phyloP scores from a whole-genome alignment of 2,329 filamentous ascomycete species.

The Zymoseptoria crescenta region DNA sequence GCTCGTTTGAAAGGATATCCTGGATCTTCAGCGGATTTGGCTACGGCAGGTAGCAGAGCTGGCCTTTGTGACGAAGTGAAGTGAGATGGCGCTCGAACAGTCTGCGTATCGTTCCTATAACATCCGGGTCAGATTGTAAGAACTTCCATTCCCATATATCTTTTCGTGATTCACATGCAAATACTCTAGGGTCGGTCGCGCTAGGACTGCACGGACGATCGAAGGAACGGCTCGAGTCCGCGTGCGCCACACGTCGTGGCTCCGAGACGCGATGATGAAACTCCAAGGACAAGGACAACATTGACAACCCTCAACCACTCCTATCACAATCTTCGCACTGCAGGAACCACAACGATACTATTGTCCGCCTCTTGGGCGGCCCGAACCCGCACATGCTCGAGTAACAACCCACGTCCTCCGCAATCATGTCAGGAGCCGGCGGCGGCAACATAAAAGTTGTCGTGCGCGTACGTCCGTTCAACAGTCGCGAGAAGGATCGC shows the following conservation, averaged over 20 bases:
- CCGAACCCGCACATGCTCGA: conserved; percentile 1
- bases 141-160: not conserved
- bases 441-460: conserved; percentile 99
- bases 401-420: conserved; percentile 19
- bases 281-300: not conserved
- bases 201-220: too few species aligned
- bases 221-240: not conserved
- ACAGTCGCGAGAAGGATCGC: conserved; percentile 74
- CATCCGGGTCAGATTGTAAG: not conserved
- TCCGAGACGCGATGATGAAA: not conserved
- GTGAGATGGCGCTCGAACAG: too few species aligned
- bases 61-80: not conserved
- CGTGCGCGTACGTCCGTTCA: conserved; percentile 92
- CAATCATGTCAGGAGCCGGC: conserved; percentile 42
- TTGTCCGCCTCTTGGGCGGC: conserved; percentile 10
- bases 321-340: not conserved
- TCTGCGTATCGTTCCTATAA: not conserved
- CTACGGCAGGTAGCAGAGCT: not conserved
- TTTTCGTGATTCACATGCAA: not conserved
- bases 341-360: not conserved
- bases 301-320: not conserved
- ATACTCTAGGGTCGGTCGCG: not conserved
- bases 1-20: not conserved
- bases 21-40: not conserved
- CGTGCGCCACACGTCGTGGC: not conserved